Evolutionary conservation across 768 basidiomycete genomes (phyloP).

Genomic region (Pleurotus tuoliensis): DNA sequence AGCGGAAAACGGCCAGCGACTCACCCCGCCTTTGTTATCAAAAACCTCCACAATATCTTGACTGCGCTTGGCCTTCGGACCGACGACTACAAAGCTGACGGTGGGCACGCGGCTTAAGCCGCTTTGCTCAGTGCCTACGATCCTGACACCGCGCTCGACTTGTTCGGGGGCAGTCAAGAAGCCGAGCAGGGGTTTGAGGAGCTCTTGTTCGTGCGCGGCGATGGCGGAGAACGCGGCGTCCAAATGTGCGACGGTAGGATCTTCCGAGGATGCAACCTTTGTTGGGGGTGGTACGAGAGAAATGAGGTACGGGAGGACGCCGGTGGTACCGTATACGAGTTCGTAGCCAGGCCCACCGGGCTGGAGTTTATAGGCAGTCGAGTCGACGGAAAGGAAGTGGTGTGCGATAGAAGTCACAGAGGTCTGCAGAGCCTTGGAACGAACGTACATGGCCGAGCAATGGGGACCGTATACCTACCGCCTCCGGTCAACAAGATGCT

Average conservation of each 20-base stretch:
- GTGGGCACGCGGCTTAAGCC: conserved; percentile 56
- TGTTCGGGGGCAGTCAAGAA: conserved; percentile 51
- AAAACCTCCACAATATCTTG: conserved; percentile 60
- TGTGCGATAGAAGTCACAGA: conserved; percentile 62
- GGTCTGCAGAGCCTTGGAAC: conserved; percentile 37
- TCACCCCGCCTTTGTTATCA: conserved; percentile 59
- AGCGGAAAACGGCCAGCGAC: conserved; percentile 19
- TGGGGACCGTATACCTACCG: conserved; percentile 73
- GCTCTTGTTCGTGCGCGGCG: conserved; percentile 53
- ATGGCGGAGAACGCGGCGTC: conserved; percentile 53
- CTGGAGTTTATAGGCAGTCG: conserved; percentile 58
- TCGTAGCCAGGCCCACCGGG: conserved; percentile 78
- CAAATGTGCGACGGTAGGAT: conserved; percentile 22
- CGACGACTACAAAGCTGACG: conserved; percentile 66
- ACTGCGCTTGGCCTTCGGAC: conserved; percentile 52
- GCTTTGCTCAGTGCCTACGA: conserved; percentile 58
- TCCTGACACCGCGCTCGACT: conserved; percentile 53
- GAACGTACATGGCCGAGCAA: conserved; percentile 62
- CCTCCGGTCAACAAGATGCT: neutral
- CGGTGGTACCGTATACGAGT: conserved; percentile 55
- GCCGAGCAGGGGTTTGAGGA: conserved; percentile 49
- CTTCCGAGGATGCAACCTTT: neutral
- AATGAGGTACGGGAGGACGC: conserved; percentile 59
- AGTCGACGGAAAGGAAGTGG: conserved; percentile 57
- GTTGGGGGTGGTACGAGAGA: conserved; percentile 42